Evolutionary conservation across 768 basidiomycete genomes (phyloP).

Genomic region (Mycena kentingensis): DNA sequence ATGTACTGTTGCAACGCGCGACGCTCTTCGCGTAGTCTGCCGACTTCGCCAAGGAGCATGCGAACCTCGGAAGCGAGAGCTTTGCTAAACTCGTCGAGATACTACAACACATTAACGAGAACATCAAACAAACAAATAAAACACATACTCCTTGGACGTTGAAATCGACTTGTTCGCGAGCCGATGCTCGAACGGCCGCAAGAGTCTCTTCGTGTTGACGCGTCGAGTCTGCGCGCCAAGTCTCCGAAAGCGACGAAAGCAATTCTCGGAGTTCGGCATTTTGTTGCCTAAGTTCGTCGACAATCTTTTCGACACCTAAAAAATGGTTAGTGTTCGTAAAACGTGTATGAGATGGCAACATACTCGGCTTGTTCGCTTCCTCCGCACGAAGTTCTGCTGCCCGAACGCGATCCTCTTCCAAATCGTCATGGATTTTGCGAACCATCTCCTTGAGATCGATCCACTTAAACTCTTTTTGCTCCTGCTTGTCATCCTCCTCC

Average conservation of each 20-base stretch:
- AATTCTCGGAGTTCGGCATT: conserved; percentile 61
- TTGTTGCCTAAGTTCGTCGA: conserved; percentile 60
- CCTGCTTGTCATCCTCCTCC: conserved; percentile 60
- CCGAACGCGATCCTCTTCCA: conserved; percentile 50
- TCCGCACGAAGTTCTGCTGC: conserved; percentile 56
- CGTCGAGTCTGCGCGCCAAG: conserved; percentile 68
- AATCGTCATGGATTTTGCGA: conserved; percentile 55
- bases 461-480: conserved; percentile 58
- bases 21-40: conserved; percentile 78
- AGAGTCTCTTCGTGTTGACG: conserved; percentile 71
- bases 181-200: conserved; percentile 66
- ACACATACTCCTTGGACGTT: conserved; percentile 79
- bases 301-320: conserved; percentile 59
- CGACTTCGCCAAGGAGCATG: conserved; percentile 81
- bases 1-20: conserved; percentile 73
- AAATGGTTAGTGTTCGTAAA: conserved; percentile 10
- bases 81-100: conserved; percentile 86
- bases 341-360: conserved; percentile 22
- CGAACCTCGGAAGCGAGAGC: conserved; percentile 82
- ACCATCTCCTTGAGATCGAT: conserved; percentile 65
- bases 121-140: background rate
- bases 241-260: conserved; percentile 55
- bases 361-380: conserved; percentile 60
- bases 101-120: conserved; percentile 42
- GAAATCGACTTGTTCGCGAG: conserved; percentile 76